phyloP scores from a whole-genome alignment of 192 early-diverging fungal genomes.

The Haplosporangium gracile region DNA sequence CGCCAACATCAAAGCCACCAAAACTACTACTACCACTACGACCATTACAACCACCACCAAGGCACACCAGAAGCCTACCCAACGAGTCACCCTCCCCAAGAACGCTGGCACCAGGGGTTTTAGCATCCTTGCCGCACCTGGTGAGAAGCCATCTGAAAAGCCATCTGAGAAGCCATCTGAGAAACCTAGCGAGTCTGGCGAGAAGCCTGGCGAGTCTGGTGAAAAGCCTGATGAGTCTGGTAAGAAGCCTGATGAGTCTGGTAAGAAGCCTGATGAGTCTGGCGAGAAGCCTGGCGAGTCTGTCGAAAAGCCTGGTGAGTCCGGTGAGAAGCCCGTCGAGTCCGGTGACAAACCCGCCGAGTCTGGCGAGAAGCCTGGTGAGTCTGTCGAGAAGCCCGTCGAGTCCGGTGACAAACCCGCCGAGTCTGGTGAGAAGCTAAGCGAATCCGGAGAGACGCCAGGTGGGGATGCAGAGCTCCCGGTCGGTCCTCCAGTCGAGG shows the following conservation, averaged over 20 bases:
- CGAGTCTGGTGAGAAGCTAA: not conserved
- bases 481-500: not conserved
- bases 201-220: not conserved
- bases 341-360: not conserved
- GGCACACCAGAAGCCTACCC: not conserved
- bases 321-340: not conserved
- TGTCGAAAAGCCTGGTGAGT: too few relatives aligned
- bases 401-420: not conserved
- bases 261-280: not conserved
- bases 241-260: not conserved
- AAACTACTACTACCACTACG: not conserved
- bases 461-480: not conserved
- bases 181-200: not conserved
- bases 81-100: not conserved
- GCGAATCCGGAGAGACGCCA: not conserved
- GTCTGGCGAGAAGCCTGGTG: not conserved
- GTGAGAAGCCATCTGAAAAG: not conserved
- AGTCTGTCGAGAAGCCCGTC: not conserved
- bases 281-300: not conserved
- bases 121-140: not conserved
- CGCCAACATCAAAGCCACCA: not conserved
- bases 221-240: too few relatives aligned
- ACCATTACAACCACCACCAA: not conserved
- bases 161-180: not conserved
- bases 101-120: not conserved